A percentile compares a stretch with the other conserved stretches of the same genome.
Evolutionary conservation across 1,284 basidiomycete genomes (phyloP).

Genomic region (Butyriboletus appendiculatus): DNA sequence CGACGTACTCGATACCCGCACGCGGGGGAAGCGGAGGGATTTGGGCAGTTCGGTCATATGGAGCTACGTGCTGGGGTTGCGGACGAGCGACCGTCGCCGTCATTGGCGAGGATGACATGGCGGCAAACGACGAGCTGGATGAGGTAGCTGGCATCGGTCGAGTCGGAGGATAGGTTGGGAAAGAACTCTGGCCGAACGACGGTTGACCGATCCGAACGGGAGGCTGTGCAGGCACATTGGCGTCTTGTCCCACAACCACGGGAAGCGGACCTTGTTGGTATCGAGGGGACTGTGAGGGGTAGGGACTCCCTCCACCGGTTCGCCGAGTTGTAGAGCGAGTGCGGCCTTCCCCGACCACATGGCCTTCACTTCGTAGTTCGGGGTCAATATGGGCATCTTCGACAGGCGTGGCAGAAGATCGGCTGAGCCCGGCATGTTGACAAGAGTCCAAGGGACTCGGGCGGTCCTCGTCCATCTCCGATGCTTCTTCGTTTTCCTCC

Average conservation of each 20-base stretch:
- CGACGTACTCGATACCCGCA: conserved; percentile 17
- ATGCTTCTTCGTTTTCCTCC: conserved; percentile 31
- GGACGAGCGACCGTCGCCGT: background rate
- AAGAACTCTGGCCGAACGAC: conserved; percentile 22
- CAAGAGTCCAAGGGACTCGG: conserved; percentile 3
- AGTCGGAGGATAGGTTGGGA: conserved; percentile 15
- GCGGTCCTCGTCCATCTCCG: conserved; percentile 28
- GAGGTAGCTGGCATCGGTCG: conserved; percentile 1
- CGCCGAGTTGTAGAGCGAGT: conserved; percentile 28
- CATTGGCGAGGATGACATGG: conserved; percentile 6
- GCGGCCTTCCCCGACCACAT: conserved; percentile 36
- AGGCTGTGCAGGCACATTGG: conserved; percentile 2
- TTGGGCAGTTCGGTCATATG: conserved; percentile 7
- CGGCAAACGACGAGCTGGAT: conserved; percentile 10
- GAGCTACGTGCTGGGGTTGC: background rate
- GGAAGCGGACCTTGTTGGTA: conserved; percentile 26
- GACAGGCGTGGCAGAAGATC: conserved; percentile 6
- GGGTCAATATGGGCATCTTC: conserved; percentile 41
- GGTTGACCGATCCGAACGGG: conserved; percentile 26
- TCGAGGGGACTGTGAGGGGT: conserved; percentile 32
- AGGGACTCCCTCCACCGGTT: conserved; percentile 23
- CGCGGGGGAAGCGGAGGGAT: conserved; percentile 4
- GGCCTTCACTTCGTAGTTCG: conserved; percentile 30
- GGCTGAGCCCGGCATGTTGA: conserved; percentile 1
- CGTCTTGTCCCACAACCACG: conserved; percentile 14